Conservation (phyloP, 768 basidiomycete genomes). For the Tricholoma sp. region DNA sequence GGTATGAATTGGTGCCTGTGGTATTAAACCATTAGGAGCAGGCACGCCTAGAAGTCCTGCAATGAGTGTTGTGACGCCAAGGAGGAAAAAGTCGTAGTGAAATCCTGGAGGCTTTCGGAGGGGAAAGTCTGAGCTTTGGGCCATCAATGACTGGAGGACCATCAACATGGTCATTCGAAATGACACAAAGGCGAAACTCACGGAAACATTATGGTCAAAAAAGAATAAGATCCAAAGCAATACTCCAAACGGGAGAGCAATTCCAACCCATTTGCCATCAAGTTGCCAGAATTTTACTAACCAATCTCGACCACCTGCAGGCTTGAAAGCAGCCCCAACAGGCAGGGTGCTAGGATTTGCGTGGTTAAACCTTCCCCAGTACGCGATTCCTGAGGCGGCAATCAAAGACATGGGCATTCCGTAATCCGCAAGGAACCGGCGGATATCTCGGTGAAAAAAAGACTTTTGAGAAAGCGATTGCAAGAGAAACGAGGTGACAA, state of each 20-base stretch:
- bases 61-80: slow-evolving; percentile 87
- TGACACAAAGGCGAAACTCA: slow-evolving; percentile 30
- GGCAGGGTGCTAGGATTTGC: slow-evolving; percentile 65
- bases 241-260: slow-evolving; percentile 85
- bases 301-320: slow-evolving; percentile 74
- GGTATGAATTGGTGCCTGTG: slow-evolving; percentile 92
- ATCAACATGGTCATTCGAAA: background rate
- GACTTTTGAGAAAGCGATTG: slow-evolving; percentile 54
- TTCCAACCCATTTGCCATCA: slow-evolving; percentile 82
- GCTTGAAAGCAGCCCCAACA: slow-evolving; percentile 59
- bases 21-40: slow-evolving; percentile 81
- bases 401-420: slow-evolving; percentile 88
- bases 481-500: slow-evolving; percentile 71
- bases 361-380: slow-evolving; percentile 75
- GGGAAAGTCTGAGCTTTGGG: slow-evolving; percentile 85
- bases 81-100: slow-evolving; percentile 85
- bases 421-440: slow-evolving; percentile 79
- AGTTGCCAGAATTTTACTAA: slow-evolving; percentile 87
- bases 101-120: slow-evolving; percentile 87
- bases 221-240: slow-evolving; percentile 90
- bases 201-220: slow-evolving; percentile 93
- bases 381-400: slow-evolving; percentile 70
- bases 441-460: slow-evolving; percentile 69
- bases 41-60: slow-evolving; percentile 83
- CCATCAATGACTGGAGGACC: slow-evolving; percentile 72